Evolutionary conservation across 2,329 filamentous ascomycete genomes (phyloP).

Genomic region (Fusarium ambrosium): DNA sequence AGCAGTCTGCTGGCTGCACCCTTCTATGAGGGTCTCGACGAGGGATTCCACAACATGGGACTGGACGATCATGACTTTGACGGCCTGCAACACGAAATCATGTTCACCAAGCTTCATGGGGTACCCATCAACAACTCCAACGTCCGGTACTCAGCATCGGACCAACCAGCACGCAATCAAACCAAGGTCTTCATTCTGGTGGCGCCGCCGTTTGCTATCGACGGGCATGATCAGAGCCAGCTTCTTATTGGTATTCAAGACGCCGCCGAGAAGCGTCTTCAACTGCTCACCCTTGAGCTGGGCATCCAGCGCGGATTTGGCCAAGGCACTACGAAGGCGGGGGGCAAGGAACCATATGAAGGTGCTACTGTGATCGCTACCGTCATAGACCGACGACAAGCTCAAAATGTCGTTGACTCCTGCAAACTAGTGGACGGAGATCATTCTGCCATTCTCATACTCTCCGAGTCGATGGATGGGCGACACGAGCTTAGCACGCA

Average conservation of each 20-base stretch:
- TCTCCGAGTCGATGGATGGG: slow-evolving; percentile 75
- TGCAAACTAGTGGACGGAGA: slow-evolving; percentile 78
- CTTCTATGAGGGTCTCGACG: slow-evolving; percentile 78
- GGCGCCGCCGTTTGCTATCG: slow-evolving; percentile 68
- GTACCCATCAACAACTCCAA: slow-evolving; percentile 73
- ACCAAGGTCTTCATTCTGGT: slow-evolving; percentile 77
- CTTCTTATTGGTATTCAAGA: slow-evolving; percentile 80
- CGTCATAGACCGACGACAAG: slow-evolving; percentile 67
- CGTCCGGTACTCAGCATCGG: slow-evolving; percentile 70
- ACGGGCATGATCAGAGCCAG: slow-evolving; percentile 66
- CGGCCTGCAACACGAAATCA: slow-evolving; percentile 78
- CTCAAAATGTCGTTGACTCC: slow-evolving; percentile 78
- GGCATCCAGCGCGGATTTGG: slow-evolving; percentile 58
- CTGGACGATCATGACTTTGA: slow-evolving; percentile 80
- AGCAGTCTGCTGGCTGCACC: slow-evolving; percentile 77
- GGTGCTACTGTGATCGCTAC: slow-evolving; percentile 47
- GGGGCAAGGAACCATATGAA: slow-evolving; percentile 37
- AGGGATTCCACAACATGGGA: slow-evolving; percentile 79
- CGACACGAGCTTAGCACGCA: slow-evolving; percentile 78
- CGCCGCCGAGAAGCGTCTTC: slow-evolving; percentile 74
- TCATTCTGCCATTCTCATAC: slow-evolving; percentile 76
- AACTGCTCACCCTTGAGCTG: slow-evolving; percentile 74
- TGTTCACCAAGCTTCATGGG: slow-evolving; percentile 78
- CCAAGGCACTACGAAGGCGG: slow-evolving; percentile 38
- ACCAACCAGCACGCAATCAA: slow-evolving; percentile 65